Conservation (phyloP, 352 stramenopile species). For the Phytophthora capsici region DNA sequence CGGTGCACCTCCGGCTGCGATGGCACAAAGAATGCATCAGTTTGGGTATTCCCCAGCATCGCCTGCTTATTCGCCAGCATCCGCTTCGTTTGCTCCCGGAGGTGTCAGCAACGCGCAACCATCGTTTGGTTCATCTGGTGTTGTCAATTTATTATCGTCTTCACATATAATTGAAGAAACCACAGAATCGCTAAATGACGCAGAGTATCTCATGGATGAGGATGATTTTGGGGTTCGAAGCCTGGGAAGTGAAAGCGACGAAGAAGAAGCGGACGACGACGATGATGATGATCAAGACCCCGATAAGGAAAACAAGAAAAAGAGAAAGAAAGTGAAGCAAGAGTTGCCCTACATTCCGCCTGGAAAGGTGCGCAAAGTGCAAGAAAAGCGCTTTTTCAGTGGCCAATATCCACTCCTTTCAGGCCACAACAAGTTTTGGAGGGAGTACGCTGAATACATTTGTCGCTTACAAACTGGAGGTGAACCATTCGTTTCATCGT, state of each 20-base stretch:
- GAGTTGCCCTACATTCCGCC: constrained; percentile 44
- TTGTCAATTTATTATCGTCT: not conserved
- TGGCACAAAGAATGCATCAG: not conserved
- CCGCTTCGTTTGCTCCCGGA: not conserved
- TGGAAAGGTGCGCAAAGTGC: constrained; percentile 52
- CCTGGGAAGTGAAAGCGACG: constrained; percentile 29
- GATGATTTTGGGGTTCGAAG: constrained; percentile 32
- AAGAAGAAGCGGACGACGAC: constrained; percentile 14
- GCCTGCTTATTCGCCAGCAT: no score
- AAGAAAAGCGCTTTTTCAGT: constrained; percentile 49
- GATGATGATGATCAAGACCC: constrained; percentile 6
- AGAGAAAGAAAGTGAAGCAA: constrained; percentile 24
- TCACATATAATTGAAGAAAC: not conserved
- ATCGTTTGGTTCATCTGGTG: constrained; percentile 3
- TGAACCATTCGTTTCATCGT: constrained; percentile 56
- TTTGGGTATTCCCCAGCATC: not conserved
- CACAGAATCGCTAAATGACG: not conserved
- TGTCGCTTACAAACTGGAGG: constrained; percentile 1
- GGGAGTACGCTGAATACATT: constrained; percentile 57
- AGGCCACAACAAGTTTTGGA: constrained; percentile 66
- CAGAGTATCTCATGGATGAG: constrained; percentile 4
- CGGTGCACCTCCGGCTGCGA: not conserved
- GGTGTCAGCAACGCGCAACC: not conserved
- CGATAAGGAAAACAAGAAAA: constrained; percentile 13
- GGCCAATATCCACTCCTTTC: constrained; percentile 38